Evolutionary conservation across 2,329 filamentous ascomycete species (phyloP), one percentile per base, ranked within the genome.

Genomic region (Lecanosticta acicola): DNA sequence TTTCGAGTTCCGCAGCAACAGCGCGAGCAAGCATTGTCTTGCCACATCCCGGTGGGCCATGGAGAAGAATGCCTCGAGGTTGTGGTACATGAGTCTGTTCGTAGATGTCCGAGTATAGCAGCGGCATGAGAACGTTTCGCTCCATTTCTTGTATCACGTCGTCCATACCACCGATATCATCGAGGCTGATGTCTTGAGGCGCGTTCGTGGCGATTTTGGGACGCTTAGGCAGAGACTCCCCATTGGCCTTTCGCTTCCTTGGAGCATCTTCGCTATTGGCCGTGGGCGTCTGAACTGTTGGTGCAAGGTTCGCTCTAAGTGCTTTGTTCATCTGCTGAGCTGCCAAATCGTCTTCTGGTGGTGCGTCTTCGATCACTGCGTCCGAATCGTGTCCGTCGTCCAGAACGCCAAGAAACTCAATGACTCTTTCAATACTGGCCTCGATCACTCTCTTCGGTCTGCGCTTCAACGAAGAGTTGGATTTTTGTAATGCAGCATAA

Each of bases 11-110:
- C 1, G 85, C 84, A 2, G 87, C 87, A 57, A 87, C 83, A 1
- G 85, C 87, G 63, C 88, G 82, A 8, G 85, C 85, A 48, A 94
- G 81, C 72, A 87, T 83, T 0, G 87, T 94, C 67, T 94, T 94
- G 56, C 87, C 87, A 60, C 87, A 93, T 19, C 87, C 87, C 2
- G 87, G 87, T 0, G 87, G 87, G 0, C 87, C 87, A 66, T 94
- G 85, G 3, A 94, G 74, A 18, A 94, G 69, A 13, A 94, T 82
- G 49, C 86, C 85, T 38, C 84, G 79, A 29, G 84, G 81, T 33
- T 85, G 81, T 29, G 85, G 81, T 36, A 87, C 77, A 19, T 82
- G 80, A 26, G 80, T 79, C 14, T 75, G 71, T 29, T 77, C 69
- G 58, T 85, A 91, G 39, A 80, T 75, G 53, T 83, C 75, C 0